Percentiles rank a stretch among this genome's conserved stretches.
These are phyloP conservation scores for Lactifluus pinguis DNA, from an alignment of 768 basidiomycete genomes.

Conservation along the genomic window DNA sequence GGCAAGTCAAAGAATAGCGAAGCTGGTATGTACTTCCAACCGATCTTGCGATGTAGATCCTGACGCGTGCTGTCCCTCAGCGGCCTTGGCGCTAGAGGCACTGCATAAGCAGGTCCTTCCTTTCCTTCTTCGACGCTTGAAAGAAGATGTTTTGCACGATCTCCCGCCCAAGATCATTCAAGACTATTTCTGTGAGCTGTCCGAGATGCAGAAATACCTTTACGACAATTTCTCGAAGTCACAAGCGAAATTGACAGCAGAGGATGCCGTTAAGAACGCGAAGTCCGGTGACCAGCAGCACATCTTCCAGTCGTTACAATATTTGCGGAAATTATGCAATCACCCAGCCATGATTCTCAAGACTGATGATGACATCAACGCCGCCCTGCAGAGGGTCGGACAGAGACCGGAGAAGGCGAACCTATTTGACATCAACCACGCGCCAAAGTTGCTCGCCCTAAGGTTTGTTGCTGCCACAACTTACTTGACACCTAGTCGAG, in stretches of 20 bases:
- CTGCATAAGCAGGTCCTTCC: constrained; percentile 99
- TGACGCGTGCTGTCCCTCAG: constrained; percentile 33
- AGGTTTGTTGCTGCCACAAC: constrained; percentile 42
- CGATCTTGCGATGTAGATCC: not conserved
- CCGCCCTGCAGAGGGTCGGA: constrained; percentile 50
- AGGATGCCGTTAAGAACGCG: constrained; percentile 48
- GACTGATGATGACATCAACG: constrained; percentile 44
- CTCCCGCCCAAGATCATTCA: constrained; percentile 99
- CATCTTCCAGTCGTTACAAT: constrained; percentile 95
- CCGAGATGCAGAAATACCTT: constrained; percentile 84
- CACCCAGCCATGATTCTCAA: constrained; percentile 91
- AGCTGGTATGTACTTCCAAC: constrained; percentile 54
- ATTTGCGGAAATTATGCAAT: constrained; percentile 94
- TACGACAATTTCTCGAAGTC: constrained; percentile 92
- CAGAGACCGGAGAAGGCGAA: constrained; percentile 31
- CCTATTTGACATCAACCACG: constrained; percentile 77
- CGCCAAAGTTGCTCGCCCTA: constrained; percentile 88
- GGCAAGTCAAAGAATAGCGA: constrained; percentile 92
- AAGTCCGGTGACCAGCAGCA: constrained; percentile 59
- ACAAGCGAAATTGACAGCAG: constrained; percentile 52
- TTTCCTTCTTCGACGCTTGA: constrained; percentile 89
- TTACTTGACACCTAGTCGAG: not conserved
- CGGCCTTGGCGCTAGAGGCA: constrained; percentile 88
- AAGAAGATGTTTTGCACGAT: constrained; percentile 94
- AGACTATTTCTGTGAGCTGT: constrained; percentile 97